Evolutionary conservation across 2,329 filamentous ascomycete genomes (phyloP).

Genomic region (Calycina herbarum): DNA sequence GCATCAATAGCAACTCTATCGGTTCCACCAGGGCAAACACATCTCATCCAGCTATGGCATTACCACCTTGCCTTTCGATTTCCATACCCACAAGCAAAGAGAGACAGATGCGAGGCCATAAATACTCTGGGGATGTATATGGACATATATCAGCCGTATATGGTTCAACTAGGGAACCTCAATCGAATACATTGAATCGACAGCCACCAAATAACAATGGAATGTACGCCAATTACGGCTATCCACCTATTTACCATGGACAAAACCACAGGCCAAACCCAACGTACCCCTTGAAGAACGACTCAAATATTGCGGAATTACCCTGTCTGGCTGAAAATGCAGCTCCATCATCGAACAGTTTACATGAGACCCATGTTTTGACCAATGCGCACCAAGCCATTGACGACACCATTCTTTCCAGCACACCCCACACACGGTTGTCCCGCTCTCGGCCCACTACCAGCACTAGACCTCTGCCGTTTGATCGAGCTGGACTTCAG

Average conservation of each 20-base stretch:
- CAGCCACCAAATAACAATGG: neutral
- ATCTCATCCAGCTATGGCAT: neutral
- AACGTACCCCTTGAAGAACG: neutral
- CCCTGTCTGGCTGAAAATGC: neutral
- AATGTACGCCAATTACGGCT: neutral
- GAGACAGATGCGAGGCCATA: neutral
- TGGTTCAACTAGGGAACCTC: neutral
- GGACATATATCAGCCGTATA: neutral
- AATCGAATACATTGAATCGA: neutral
- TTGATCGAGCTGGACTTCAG: neutral
- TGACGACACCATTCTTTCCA: conserved; percentile 2
- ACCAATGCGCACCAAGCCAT: conserved; percentile 1
- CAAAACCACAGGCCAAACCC: neutral
- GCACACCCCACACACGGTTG: neutral
- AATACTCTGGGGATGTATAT: neutral
- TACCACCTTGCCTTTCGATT: neutral
- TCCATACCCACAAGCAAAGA: neutral
- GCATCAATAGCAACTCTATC: conserved; percentile 16
- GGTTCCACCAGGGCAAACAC: neutral
- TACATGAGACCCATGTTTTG: neutral
- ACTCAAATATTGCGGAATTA: neutral
- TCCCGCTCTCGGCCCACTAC: neutral
- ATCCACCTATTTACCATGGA: too few relatives aligned
- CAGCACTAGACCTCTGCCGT: neutral
- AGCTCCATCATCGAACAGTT: neutral